A percentile compares a stretch with the other conserved stretches of the same genome.
These are phyloP conservation scores for Fragilaria crotonensis DNA, from an alignment of 108 stramenopile species.

Conservation along the genomic window DNA sequence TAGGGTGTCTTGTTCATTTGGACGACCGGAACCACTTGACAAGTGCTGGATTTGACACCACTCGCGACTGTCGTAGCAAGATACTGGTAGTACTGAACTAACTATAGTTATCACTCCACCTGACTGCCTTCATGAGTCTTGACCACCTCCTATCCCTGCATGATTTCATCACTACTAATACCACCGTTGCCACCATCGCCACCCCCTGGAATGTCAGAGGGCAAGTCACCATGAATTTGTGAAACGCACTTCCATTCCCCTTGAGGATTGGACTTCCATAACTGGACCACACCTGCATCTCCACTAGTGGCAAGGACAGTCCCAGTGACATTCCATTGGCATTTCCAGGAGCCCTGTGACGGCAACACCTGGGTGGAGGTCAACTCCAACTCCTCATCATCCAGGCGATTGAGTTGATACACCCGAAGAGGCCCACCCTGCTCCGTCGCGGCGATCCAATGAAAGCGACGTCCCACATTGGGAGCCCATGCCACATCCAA, in stretches of 20 bases:
- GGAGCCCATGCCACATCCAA: conserved; percentile 93
- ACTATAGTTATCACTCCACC: too few relatives aligned
- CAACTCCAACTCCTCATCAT: conserved; percentile 25
- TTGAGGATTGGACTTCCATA: conserved; percentile 72
- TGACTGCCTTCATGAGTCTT: too few relatives aligned
- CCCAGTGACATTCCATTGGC: conserved; percentile 88
- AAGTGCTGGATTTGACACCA: neutral
- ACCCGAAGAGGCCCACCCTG: conserved; percentile 15
- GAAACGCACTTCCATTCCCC: conserved; percentile 71
- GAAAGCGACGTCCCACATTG: conserved; percentile 84
- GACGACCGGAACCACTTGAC: too few relatives aligned
- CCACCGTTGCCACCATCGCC: too few relatives aligned
- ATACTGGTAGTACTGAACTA: too few relatives aligned
- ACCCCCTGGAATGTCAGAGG: too few relatives aligned
- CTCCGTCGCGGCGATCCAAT: conserved; percentile 75
- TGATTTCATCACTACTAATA: too few relatives aligned
- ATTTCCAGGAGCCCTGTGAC: conserved; percentile 63
- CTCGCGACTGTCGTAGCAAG: too few relatives aligned
- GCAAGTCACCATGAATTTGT: too few relatives aligned
- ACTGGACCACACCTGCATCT: conserved; percentile 70
- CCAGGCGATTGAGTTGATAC: conserved; percentile 19
- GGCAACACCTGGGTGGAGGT: conserved; percentile 50
- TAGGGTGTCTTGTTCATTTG: too few relatives aligned
- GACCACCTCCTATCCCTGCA: too few relatives aligned
- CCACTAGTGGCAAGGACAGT: conserved; percentile 82